These are phyloP conservation scores for Paxillus ammoniavirescens DNA, from an alignment of 768 basidiomycete species.

Conservation along the genomic window DNA sequence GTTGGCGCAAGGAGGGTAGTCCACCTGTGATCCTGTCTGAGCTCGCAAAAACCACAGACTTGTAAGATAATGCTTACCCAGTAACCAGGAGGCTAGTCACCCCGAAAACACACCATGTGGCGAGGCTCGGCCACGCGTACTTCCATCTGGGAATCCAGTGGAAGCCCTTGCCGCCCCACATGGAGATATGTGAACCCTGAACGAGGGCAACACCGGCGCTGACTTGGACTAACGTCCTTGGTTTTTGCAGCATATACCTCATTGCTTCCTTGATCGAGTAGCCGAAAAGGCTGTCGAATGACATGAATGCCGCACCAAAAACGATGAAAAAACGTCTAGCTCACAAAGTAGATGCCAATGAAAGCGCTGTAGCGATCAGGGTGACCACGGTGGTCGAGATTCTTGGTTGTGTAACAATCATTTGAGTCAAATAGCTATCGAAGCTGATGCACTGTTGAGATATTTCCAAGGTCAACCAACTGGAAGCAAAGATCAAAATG, in stretches of 20 bases:
- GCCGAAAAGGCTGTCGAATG: not conserved
- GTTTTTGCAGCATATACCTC: conserved; percentile 9
- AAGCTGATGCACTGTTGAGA: not conserved
- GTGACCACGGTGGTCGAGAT: conserved; percentile 2
- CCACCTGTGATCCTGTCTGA: conserved; percentile 10
- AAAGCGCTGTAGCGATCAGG: conserved; percentile 4
- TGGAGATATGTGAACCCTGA: not conserved
- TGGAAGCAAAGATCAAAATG: not conserved
- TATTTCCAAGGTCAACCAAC: not conserved
- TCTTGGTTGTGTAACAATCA: not conserved
- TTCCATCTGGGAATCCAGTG: not conserved
- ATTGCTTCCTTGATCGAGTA: conserved; percentile 13
- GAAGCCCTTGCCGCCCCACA: not conserved
- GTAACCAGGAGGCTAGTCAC: conserved; percentile 13
- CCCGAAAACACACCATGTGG: conserved; percentile 6
- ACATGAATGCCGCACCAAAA: too few species aligned
- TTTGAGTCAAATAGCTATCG: not conserved
- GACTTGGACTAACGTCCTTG: conserved; percentile 13
- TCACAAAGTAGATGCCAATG: not conserved
- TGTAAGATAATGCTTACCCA: conserved; percentile 2
- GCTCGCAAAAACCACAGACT: not conserved
- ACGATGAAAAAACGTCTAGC: not conserved
- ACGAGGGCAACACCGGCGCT: conserved; percentile 8
- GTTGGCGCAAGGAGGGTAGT: conserved; percentile 9
- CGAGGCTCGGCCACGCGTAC: not conserved